Evolutionary conservation across 495 filamentous ascomycete species (phyloP).

Genomic region (Recurvomyces mirabilis): DNA sequence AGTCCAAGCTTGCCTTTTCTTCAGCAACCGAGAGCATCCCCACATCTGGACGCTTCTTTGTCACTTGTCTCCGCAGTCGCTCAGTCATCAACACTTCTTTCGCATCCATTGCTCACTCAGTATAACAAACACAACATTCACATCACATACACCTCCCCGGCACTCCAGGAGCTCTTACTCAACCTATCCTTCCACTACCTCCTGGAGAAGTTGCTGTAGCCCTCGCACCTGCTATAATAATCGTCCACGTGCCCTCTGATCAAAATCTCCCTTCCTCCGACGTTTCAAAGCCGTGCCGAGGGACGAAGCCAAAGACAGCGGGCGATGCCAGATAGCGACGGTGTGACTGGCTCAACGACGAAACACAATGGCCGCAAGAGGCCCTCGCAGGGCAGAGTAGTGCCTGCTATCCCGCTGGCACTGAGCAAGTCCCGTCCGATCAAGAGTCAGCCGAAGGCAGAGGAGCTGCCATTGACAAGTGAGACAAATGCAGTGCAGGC

Average conservation of each 20-base stretch:
- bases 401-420: conserved; percentile 19
- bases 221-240: not conserved
- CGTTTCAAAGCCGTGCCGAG: not conserved
- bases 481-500: not conserved
- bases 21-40: too few relatives aligned
- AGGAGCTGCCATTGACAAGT: conserved; percentile 1
- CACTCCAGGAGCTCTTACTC: conserved; percentile 10
- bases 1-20: too few relatives aligned
- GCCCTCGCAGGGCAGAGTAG: conserved; percentile 7
- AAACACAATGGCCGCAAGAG: conserved; percentile 9
- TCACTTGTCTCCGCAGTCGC: too few relatives aligned
- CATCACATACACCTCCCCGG: not conserved
- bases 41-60: too few relatives aligned
- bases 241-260: conserved; percentile 1
- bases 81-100: not conserved
- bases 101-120: not conserved
- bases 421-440: conserved; percentile 10
- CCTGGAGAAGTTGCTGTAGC: conserved; percentile 9
- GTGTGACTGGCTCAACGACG: too few relatives aligned
- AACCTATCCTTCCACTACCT: not conserved
- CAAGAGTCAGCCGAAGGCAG: conserved; percentile 1
- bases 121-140: not conserved
- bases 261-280: not conserved
- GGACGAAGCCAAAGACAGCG: not conserved
- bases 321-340: conserved; percentile 14